Percentiles rank a stretch among this genome's conserved stretches.
phyloP scores from a whole-genome alignment of 164 flowering plant species.

The Piper betle region DNA sequence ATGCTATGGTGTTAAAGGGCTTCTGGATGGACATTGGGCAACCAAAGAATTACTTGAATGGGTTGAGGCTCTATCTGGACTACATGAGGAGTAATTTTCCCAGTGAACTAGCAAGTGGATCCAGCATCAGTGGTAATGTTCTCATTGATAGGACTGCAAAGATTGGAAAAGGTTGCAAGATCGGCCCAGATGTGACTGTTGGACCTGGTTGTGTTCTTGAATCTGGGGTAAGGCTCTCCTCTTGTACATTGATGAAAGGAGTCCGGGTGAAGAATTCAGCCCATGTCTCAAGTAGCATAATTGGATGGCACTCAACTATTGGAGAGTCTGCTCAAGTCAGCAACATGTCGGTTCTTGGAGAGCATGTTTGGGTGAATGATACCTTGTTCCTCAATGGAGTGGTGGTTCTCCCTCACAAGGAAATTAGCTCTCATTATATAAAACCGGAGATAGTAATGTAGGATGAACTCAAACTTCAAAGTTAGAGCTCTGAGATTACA shows the following conservation, averaged over 20 bases:
- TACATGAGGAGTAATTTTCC: conserved; percentile 66
- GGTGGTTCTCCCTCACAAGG: conserved; percentile 18
- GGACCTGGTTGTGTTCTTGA: conserved; percentile 11
- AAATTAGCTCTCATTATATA: conserved; percentile 11
- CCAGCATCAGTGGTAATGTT: conserved; percentile 79
- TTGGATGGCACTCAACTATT: neutral
- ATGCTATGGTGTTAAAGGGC: conserved; percentile 92
- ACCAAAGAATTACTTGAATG: conserved; percentile 90
- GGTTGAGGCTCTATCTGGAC: conserved; percentile 75
- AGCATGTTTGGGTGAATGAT: conserved; percentile 14
- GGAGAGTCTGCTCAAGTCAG: conserved; percentile 19
- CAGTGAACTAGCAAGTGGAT: conserved; percentile 51
- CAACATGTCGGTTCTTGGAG: conserved; percentile 15
- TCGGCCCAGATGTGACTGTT: conserved; percentile 9
- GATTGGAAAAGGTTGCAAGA: conserved; percentile 67
- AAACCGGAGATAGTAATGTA: conserved; percentile 88
- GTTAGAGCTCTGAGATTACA: no score
- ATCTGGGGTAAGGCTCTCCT: conserved; percentile 11
- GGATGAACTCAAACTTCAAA: neutral
- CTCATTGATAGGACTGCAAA: conserved; percentile 72
- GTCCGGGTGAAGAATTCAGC: conserved; percentile 10
- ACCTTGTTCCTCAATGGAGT: conserved; percentile 19
- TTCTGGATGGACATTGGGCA: conserved; percentile 99
- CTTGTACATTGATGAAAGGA: conserved; percentile 10
- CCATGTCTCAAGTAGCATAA: conserved; percentile 11